Conservation (phyloP, 306 rosid species). For the Ormosia semicastrata region DNA sequence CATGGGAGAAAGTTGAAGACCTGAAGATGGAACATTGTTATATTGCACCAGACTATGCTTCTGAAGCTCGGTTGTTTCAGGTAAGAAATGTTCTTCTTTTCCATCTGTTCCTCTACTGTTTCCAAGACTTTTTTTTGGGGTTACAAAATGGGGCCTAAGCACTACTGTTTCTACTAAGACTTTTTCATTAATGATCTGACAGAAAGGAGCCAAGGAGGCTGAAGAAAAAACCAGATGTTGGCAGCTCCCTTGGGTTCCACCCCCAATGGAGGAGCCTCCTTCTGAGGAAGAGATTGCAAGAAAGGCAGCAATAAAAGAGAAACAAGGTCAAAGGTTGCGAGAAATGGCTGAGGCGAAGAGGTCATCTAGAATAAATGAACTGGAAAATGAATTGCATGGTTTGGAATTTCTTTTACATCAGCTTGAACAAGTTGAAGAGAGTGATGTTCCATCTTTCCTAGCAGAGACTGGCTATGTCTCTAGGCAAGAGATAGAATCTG, state of each 20-base stretch:
- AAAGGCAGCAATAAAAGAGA: slow-evolving; percentile 96
- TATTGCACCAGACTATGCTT: slow-evolving; percentile 62
- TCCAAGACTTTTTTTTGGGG: slow-evolving; percentile 5
- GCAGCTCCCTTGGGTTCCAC: slow-evolving; percentile 99
- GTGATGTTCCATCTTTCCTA: slow-evolving; percentile 63
- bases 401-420: slow-evolving; percentile 84
- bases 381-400: slow-evolving; percentile 83
- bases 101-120: background rate
- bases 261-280: slow-evolving; percentile 91
- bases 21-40: slow-evolving; percentile 98
- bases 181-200: slow-evolving; percentile 7
- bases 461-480: slow-evolving; percentile 83
- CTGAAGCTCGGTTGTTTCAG: slow-evolving; percentile 84
- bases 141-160: too few species aligned
- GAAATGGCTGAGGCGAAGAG: slow-evolving; percentile 99
- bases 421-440: slow-evolving; percentile 77
- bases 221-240: slow-evolving; percentile 87
- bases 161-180: background rate
- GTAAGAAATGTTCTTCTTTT: slow-evolving; percentile 41
- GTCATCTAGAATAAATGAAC: slow-evolving; percentile 83
- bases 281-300: slow-evolving; percentile 96
- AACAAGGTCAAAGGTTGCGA: slow-evolving; percentile 89
- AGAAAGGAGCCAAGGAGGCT: slow-evolving; percentile 81
- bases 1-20: slow-evolving; percentile 98
- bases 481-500: slow-evolving; percentile 84